Conservation (phyloP, 305 asterid genomes). For the Plantago coronopus region DNA sequence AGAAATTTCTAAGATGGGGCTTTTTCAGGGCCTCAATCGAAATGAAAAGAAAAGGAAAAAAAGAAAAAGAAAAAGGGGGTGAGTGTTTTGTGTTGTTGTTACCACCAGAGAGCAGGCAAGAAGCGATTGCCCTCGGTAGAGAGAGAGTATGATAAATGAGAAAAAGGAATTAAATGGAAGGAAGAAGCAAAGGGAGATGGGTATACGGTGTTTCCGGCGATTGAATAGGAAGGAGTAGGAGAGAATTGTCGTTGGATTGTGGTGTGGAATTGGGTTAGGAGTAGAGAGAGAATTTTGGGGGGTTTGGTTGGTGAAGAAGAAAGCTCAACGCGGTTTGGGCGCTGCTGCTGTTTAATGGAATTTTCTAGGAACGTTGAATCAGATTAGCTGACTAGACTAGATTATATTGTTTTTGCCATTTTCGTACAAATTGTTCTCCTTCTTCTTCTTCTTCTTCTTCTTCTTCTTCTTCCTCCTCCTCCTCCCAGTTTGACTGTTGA, state of each 20-base stretch:
- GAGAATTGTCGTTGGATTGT: conserved; percentile 10
- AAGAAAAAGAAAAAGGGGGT: conserved; percentile 16
- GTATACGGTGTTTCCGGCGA: conserved; percentile 25
- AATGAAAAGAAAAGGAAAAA: no score
- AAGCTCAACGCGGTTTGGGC: conserved; percentile 29
- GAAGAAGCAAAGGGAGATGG: conserved; percentile 15
- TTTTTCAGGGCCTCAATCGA: no score
- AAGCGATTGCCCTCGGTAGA: conserved; percentile 30
- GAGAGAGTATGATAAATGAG: conserved; percentile 11
- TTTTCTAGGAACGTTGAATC: no score
- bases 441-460: no score
- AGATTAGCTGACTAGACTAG: no score
- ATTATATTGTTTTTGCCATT: no score
- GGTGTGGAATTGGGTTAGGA: background rate
- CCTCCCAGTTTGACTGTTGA: no score
- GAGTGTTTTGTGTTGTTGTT: background rate
- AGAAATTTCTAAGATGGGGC: conserved; percentile 12
- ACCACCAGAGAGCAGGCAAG: conserved; percentile 47
- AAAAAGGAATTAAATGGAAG: conserved; percentile 8
- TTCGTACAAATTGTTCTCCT: background rate
- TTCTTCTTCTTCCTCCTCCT: no score
- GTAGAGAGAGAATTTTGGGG: conserved; percentile 24
- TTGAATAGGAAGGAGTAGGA: conserved; percentile 19
- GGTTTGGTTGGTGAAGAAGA: conserved; percentile 39
- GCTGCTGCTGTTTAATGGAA: background rate